A percentile compares a stretch with the other conserved stretches of the same genome.
phyloP scores from a whole-genome alignment of 441 rosid species.

The Raphanus hybrid region DNA sequence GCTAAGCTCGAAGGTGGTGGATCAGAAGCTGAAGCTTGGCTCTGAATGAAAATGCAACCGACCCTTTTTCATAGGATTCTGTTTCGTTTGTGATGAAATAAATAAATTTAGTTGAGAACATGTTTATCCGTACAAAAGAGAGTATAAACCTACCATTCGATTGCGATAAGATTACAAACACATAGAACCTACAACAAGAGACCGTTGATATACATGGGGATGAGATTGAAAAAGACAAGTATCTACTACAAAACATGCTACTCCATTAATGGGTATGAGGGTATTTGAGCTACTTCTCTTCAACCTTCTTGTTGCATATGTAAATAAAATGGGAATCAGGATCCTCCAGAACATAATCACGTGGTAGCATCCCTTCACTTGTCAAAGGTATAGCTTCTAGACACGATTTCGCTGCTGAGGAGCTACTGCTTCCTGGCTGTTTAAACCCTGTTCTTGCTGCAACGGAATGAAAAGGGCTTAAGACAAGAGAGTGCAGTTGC shows the following conservation, averaged over 20 bases:
- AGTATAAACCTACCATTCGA: constrained; percentile 17
- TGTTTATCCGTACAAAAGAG: constrained; percentile 10
- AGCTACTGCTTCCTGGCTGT: constrained; percentile 48
- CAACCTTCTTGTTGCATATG: constrained; percentile 66
- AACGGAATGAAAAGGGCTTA: constrained; percentile 12
- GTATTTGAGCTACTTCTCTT: constrained; percentile 39
- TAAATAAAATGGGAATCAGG: constrained; percentile 91
- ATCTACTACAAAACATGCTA: constrained; percentile 46
- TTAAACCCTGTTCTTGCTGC: constrained; percentile 88
- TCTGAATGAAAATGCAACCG: constrained; percentile 63
- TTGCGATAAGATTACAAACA: constrained; percentile 10
- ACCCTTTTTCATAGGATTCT: not conserved
- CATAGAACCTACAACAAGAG: constrained; percentile 25
- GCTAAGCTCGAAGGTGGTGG: constrained; percentile 45
- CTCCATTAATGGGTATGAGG: constrained; percentile 49
- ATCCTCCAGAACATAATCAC: constrained; percentile 77
- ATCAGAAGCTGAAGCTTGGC: constrained; percentile 89
- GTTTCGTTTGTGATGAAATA: not conserved
- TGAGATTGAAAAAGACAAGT: not conserved
- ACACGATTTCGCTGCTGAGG: constrained; percentile 49
- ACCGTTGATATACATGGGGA: not conserved
- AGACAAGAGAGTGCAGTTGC: constrained; percentile 2
- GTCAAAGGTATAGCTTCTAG: constrained; percentile 73
- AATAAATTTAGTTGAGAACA: not conserved
- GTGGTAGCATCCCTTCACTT: constrained; percentile 66